These are phyloP conservation scores for Boletus fagicola DNA, from an alignment of 768 basidiomycete genomes.

Conservation along the genomic window DNA sequence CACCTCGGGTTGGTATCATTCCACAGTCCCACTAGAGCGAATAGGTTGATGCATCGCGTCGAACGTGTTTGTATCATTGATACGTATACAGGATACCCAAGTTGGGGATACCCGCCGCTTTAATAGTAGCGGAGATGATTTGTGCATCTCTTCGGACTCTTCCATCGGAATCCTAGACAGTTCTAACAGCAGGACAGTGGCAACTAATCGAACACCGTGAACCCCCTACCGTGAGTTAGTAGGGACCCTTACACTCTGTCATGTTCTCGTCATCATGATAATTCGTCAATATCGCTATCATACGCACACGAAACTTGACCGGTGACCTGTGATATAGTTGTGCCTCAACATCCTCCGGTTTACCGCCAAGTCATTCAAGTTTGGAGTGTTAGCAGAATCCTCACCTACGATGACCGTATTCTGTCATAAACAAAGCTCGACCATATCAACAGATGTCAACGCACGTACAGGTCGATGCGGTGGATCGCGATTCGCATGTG, in stretches of 20 bases:
- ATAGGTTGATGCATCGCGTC: not conserved
- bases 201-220: too few species aligned
- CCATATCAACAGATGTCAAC: not conserved
- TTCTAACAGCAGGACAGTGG: not conserved
- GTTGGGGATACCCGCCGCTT: not conserved
- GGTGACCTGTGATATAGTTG: not conserved
- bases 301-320: not conserved
- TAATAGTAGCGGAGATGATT: not conserved
- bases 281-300: not conserved
- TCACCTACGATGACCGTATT: not conserved
- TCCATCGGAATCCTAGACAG: too few species aligned
- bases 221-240: not conserved
- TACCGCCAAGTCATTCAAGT: too few species aligned
- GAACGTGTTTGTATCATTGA: not conserved
- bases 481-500: not conserved
- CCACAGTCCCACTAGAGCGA: not conserved
- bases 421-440: not conserved
- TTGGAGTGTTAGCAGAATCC: not conserved
- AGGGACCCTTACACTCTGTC: not conserved
- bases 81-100: not conserved
- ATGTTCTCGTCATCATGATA: not conserved
- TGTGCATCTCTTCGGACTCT: not conserved
- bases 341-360: not conserved
- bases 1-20: slow-evolving; percentile 2
- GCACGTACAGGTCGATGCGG: not conserved